Conservation (phyloP, 106 monocot species). For the Agapanthus africanus region DNA sequence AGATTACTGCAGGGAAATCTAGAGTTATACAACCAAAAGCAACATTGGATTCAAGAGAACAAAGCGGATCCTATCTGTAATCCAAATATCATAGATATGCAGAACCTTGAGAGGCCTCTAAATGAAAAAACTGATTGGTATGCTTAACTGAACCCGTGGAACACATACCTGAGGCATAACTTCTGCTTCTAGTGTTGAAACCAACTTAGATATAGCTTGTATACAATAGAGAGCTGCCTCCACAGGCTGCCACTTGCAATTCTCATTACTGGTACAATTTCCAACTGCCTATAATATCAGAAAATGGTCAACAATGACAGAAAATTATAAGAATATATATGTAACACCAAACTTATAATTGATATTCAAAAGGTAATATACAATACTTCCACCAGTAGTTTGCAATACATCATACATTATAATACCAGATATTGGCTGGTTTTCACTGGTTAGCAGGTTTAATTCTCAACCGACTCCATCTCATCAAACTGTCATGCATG, state of each 20-base stretch:
- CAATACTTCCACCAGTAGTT: neutral
- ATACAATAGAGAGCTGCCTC: slow-evolving; percentile 85
- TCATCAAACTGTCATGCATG: neutral
- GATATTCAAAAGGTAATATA: neutral
- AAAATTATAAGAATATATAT: neutral
- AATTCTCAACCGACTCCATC: neutral
- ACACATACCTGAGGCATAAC: slow-evolving; percentile 77
- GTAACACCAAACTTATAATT: neutral
- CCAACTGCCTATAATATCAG: slow-evolving; percentile 46
- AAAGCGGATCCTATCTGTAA: neutral
- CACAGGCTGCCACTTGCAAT: slow-evolving; percentile 69
- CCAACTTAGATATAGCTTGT: slow-evolving; percentile 75
- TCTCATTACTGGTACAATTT: slow-evolving; percentile 33
- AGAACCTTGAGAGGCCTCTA: neutral
- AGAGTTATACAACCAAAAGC: neutral
- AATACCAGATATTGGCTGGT: neutral
- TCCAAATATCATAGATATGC: neutral
- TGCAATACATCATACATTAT: neutral
- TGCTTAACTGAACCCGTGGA: neutral
- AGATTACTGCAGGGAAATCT: neutral
- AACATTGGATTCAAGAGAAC: neutral
- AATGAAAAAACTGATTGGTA: slow-evolving; percentile 1
- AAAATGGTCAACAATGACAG: slow-evolving; percentile 10
- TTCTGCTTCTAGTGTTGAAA: slow-evolving; percentile 66
- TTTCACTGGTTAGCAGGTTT: neutral